Conservation (phyloP, 2,329 filamentous ascomycete genomes). For the Geosmithia putterillii region DNA sequence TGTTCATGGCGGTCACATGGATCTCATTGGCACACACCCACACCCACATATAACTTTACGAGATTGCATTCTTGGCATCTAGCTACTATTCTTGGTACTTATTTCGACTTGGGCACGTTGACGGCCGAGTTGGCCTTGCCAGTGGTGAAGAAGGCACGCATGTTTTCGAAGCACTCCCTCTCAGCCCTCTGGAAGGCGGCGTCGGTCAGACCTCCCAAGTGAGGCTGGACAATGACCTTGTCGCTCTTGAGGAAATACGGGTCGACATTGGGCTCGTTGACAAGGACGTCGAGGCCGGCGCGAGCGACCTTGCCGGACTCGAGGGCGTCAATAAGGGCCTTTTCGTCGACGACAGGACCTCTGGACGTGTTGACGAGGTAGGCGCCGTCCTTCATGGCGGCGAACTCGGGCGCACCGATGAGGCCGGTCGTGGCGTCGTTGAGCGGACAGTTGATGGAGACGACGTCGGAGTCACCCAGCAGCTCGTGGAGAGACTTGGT, state of each 20-base stretch:
- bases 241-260: slow-evolving; percentile 19
- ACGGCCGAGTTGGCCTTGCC: slow-evolving; percentile 9
- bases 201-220: slow-evolving; percentile 29
- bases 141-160: slow-evolving; percentile 9
- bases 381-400: slow-evolving; percentile 31
- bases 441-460: slow-evolving; percentile 14
- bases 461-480: slow-evolving; percentile 23
- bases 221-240: slow-evolving; percentile 25
- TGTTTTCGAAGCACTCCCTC: slow-evolving; percentile 20
- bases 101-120: slow-evolving; percentile 1
- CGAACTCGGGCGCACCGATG: slow-evolving; percentile 19
- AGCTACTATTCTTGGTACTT: neutral
- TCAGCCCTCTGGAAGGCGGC: slow-evolving; percentile 25
- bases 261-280: slow-evolving; percentile 29
- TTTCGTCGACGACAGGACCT: slow-evolving; percentile 38
- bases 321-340: slow-evolving; percentile 31
- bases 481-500: slow-evolving; percentile 21
- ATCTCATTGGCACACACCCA: neutral
- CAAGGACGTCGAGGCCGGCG: slow-evolving; percentile 41
- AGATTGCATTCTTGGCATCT: neutral
- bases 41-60: neutral
- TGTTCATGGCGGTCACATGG: too few relatives aligned
- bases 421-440: slow-evolving; percentile 12
- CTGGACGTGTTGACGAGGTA: slow-evolving; percentile 39
- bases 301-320: slow-evolving; percentile 29